Percentiles rank a stretch among this genome's conserved stretches.
Conservation (phyloP, 768 basidiomycete genomes). For the Lyophyllum atratum region DNA sequence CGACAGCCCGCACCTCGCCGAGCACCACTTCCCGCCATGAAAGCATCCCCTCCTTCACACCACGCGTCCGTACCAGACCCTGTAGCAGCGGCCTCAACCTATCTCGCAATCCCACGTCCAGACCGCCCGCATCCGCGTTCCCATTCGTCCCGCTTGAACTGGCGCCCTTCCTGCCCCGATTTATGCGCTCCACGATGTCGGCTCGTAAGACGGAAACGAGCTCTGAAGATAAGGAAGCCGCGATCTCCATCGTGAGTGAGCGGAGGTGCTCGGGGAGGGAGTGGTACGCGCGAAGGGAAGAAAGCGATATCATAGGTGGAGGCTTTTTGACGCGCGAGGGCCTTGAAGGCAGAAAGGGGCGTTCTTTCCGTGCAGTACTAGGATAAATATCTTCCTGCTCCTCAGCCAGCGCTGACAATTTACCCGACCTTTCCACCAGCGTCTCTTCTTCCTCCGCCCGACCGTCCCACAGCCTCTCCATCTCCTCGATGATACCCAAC, state of each 20-base stretch:
- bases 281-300: slow-evolving; percentile 70
- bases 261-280: slow-evolving; percentile 74
- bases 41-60: slow-evolving; percentile 64
- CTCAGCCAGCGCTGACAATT: slow-evolving; percentile 4
- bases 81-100: slow-evolving; percentile 71
- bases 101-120: slow-evolving; percentile 55
- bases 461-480: slow-evolving; percentile 60
- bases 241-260: slow-evolving; percentile 74
- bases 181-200: slow-evolving; percentile 62
- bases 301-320: slow-evolving; percentile 54
- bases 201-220: slow-evolving; percentile 68
- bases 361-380: slow-evolving; percentile 14
- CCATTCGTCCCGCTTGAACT: neutral
- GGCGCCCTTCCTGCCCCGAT: slow-evolving; percentile 5
- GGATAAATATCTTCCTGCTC: slow-evolving; percentile 13
- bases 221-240: slow-evolving; percentile 74
- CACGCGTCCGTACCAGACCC: slow-evolving; percentile 75
- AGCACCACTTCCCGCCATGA: slow-evolving; percentile 75
- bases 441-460: slow-evolving; percentile 4
- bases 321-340: slow-evolving; percentile 6
- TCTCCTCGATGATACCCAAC: slow-evolving; percentile 68
- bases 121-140: slow-evolving; percentile 16
- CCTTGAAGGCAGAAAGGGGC: slow-evolving; percentile 12
- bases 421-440: neutral
- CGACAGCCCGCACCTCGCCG: slow-evolving; percentile 54